Conservation (phyloP, 169 alveolate genomes). For the Babesia sp. region DNA sequence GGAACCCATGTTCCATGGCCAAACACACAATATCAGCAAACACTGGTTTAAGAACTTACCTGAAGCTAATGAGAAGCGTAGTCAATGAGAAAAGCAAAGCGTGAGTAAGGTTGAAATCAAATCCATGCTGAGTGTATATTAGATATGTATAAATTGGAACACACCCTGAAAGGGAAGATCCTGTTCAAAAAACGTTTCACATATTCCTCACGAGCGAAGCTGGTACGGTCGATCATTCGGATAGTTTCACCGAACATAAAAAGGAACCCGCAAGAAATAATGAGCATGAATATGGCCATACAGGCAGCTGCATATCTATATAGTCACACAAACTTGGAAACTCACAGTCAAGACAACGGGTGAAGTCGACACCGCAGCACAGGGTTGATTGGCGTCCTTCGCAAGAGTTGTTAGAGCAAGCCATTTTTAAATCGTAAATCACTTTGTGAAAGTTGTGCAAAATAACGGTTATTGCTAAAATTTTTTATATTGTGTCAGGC, state of each 20-base stretch:
- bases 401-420: neutral
- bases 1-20: neutral
- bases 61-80: conserved; percentile 18
- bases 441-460: too few relatives aligned
- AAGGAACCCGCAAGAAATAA: conserved; percentile 55
- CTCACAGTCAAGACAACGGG: conserved; percentile 61
- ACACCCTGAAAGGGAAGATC: conserved; percentile 62
- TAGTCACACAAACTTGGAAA: neutral
- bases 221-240: conserved; percentile 28
- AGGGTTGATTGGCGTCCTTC: conserved; percentile 1
- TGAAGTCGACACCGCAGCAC: conserved; percentile 46
- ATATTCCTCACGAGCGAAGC: conserved; percentile 12
- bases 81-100: conserved; percentile 19
- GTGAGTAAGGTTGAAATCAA: conserved; percentile 45
- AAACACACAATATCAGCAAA: neutral
- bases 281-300: conserved; percentile 31
- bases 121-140: conserved; percentile 1
- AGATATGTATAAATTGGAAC: neutral
- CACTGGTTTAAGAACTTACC: neutral
- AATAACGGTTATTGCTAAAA: too few relatives aligned
- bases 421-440: conserved; percentile 9
- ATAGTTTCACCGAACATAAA: conserved; percentile 63
- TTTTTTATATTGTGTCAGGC: too few relatives aligned
- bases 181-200: conserved; percentile 34
- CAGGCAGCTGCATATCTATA: conserved; percentile 37